phyloP scores from a whole-genome alignment of 2,329 filamentous ascomycete genomes.

The Aspergillus ibericus region DNA sequence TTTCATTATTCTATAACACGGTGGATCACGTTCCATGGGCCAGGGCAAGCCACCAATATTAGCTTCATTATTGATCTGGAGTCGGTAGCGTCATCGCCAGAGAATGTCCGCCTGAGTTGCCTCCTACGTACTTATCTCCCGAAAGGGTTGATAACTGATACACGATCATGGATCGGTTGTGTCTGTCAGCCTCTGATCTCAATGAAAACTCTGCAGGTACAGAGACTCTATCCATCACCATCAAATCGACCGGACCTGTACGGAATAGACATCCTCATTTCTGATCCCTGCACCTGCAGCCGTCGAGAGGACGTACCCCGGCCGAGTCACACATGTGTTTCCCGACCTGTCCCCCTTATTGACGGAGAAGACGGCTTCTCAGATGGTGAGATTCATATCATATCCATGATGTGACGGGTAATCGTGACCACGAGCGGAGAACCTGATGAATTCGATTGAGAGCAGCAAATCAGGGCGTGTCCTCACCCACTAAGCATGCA shows the following conservation, averaged over 20 bases:
- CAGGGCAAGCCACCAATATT: constrained; percentile 3
- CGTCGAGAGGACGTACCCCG: not conserved
- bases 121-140: not conserved
- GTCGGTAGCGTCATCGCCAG: not conserved
- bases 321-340: constrained; percentile 12
- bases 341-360: not conserved
- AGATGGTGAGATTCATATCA: constrained; percentile 1
- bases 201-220: constrained; percentile 13
- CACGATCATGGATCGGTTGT: constrained; percentile 2
- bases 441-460: not conserved
- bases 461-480: not conserved
- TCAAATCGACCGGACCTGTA: not conserved
- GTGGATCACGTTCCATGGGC: constrained; percentile 4
- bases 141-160: not conserved
- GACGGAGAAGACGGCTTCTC: not conserved
- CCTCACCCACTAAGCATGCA: not conserved
- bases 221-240: not conserved
- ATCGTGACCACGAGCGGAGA: not conserved
- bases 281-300: constrained; percentile 9
- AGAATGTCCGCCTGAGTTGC: not conserved
- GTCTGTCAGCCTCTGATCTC: not conserved
- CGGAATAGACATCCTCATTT: not conserved
- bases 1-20: constrained; percentile 5
- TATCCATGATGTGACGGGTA: constrained; percentile 15
- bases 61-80: constrained; percentile 4